Evolutionary conservation across 371 early-diverging fungal species (phyloP), one percentile per base, ranked within the genome.

Genomic region (Mortierella sp.): DNA sequence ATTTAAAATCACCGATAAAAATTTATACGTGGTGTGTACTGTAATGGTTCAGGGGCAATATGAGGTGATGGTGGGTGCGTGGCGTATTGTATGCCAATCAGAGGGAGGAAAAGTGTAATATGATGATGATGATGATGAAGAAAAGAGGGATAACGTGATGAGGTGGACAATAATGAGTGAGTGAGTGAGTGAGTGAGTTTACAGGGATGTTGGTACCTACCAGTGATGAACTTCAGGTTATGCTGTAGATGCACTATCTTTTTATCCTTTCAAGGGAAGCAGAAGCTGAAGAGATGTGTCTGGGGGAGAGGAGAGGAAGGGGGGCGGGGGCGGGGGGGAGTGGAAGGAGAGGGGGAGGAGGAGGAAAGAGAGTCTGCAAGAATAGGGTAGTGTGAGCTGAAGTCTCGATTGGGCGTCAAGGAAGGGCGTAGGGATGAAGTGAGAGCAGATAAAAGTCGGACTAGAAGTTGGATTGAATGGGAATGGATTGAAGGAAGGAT

Each of bases 1-100:
- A 30, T 28, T 51, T 30, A 64, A 64, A 64, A 51, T 64, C 64
- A 64, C 52, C 52, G 64, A 64, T 22, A 61, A 40, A 35, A 14
- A 37, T 30, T 26, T 58, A 30, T 35, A 35, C 35, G 35, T 35
- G 35, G 59, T 16, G 16, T 16, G 16, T 40, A 40, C 14, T 40
- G 9, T 40, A 1, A 6, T 43, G 16, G 16, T 43, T 16, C 16
- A 43, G 43, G 43, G 43, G 43, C 35, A 52, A 52, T 52, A n/a
- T 18, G 20, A 9, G 24, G 52, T n/a, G 52, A 20, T n/a, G 24
- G 22, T 52, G 52, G 47, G 14, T 18, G 47, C 52, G 52, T 52
- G 52, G 52, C 52, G 22, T 52, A n/a, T 52, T 22, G 24, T 52
- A 18, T 35, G 35, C 6, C 35, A 35, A 35, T 35, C 35, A 35